Evolutionary conservation across 805 yeast genomes (phyloP).

Genomic region (Schwanniomyces pseudopolymorphus): DNA sequence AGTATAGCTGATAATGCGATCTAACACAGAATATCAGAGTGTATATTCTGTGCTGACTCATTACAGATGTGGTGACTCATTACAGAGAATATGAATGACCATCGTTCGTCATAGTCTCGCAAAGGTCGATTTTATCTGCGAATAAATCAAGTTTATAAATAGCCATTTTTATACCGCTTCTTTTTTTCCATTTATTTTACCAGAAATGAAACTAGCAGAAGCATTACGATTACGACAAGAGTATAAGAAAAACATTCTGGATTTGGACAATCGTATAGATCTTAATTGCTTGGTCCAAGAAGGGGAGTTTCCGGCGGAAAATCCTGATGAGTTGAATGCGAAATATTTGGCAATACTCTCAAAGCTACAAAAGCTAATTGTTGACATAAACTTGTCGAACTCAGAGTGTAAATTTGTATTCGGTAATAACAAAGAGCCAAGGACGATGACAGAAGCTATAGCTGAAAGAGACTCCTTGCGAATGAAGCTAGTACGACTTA

Average conservation of each 20-base stretch:
- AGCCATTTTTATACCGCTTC: too few relatives aligned
- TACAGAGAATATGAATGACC: too few relatives aligned
- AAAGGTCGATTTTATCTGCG: too few relatives aligned
- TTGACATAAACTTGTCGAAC: slow-evolving; percentile 1
- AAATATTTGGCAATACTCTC: background rate
- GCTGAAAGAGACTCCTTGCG: background rate
- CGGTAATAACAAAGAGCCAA: background rate
- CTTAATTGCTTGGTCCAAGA: slow-evolving; percentile 4
- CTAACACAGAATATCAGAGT: too few relatives aligned
- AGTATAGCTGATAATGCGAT: too few relatives aligned
- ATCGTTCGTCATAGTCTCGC: too few relatives aligned
- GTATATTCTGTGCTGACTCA: too few relatives aligned
- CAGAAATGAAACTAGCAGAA: slow-evolving; percentile 4
- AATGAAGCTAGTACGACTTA: background rate
- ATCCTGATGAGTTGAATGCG: slow-evolving; percentile 1
- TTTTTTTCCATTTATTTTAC: too few relatives aligned
- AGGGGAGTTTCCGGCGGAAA: slow-evolving; percentile 3
- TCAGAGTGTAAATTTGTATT: background rate
- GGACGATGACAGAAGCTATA: slow-evolving; percentile 1
- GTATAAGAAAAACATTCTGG: background rate
- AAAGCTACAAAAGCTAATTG: background rate
- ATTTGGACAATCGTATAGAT: background rate
- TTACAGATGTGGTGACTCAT: too few relatives aligned
- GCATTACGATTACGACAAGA: background rate
- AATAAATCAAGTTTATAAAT: too few relatives aligned